Evolutionary conservation across 2,329 filamentous ascomycete genomes (phyloP).

Genomic region (Drechslera avenae): DNA sequence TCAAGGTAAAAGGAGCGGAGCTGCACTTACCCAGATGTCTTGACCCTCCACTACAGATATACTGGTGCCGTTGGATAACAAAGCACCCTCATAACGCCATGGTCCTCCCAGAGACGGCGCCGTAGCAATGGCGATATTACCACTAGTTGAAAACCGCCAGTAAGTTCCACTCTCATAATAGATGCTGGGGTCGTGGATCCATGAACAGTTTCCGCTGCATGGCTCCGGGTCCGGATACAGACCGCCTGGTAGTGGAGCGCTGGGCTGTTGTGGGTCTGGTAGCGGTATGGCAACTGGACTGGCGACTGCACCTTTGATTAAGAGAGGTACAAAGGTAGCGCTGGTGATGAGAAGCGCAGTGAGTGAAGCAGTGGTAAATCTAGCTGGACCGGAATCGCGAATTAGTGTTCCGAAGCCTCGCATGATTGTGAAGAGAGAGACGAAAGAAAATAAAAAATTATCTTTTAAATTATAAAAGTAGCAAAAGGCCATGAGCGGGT

Average conservation of each 20-base stretch:
- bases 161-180: constrained; percentile 54
- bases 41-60: constrained; percentile 49
- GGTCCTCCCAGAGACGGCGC: constrained; percentile 53
- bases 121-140: constrained; percentile 54
- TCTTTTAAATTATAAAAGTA: not conserved
- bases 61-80: constrained; percentile 50
- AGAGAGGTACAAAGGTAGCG: constrained; percentile 19
- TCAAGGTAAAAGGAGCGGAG: not conserved
- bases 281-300: not conserved
- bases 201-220: constrained; percentile 47
- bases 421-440: too few species aligned
- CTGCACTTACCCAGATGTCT: constrained; percentile 54
- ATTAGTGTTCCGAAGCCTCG: not conserved
- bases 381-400: constrained; percentile 3
- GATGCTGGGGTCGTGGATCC: constrained; percentile 54
- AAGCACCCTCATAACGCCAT: constrained; percentile 53
- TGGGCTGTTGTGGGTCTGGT: constrained; percentile 8
- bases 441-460: not conserved
- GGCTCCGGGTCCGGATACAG: constrained; percentile 41
- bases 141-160: constrained; percentile 57
- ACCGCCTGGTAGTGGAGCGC: not conserved
- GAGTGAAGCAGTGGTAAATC: constrained; percentile 13
- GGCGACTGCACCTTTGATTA: constrained; percentile 9
- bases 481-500: not conserved
- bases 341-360: constrained; percentile 17